Percentiles rank a stretch among this genome's conserved stretches.
phyloP scores from a whole-genome alignment of 2,329 filamentous ascomycete genomes.

The Niveomyces coronatus region DNA sequence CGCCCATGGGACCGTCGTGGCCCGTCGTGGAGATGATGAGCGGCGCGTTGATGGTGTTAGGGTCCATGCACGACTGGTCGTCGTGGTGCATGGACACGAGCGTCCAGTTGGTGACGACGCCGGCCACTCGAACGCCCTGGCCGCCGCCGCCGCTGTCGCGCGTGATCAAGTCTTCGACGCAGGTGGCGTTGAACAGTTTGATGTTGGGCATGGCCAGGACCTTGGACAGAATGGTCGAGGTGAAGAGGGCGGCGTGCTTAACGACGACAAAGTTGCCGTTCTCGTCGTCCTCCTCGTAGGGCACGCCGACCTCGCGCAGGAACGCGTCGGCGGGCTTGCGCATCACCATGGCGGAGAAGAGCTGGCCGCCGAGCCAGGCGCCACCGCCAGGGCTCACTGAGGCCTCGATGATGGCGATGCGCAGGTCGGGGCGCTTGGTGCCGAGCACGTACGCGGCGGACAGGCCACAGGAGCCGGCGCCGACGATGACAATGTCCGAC shows the following conservation, averaged over 20 bases:
- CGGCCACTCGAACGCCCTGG: slow-evolving; percentile 59
- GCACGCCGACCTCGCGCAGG: slow-evolving; percentile 68
- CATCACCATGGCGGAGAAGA: slow-evolving; percentile 94
- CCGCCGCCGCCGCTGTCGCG: slow-evolving; percentile 45
- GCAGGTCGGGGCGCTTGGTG: slow-evolving; percentile 75
- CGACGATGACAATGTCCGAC: slow-evolving; percentile 87
- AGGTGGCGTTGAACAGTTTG: slow-evolving; percentile 93
- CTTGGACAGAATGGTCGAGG: slow-evolving; percentile 72
- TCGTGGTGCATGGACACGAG: slow-evolving; percentile 80
- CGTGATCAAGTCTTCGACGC: slow-evolving; percentile 87
- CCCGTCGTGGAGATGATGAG: slow-evolving; percentile 83
- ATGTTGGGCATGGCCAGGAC: slow-evolving; percentile 81
- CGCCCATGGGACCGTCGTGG: slow-evolving; percentile 83
- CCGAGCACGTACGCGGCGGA: slow-evolving; percentile 77
- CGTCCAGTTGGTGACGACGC: slow-evolving; percentile 94
- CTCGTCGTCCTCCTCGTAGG: slow-evolving; percentile 86
- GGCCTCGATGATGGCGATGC: slow-evolving; percentile 85
- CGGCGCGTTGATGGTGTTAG: slow-evolving; percentile 91
- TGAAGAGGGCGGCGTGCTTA: slow-evolving; percentile 90
- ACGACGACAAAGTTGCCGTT: slow-evolving; percentile 84
- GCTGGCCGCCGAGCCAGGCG: slow-evolving; percentile 87
- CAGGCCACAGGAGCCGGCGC: slow-evolving; percentile 80
- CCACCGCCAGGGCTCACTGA: slow-evolving; percentile 80
- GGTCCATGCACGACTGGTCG: slow-evolving; percentile 92
- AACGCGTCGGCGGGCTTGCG: slow-evolving; percentile 85